A percentile compares a stretch with the other conserved stretches of the same genome.
Evolutionary conservation across 1,139 yeast genomes (phyloP).

Genomic region (Neolecta irregularis): DNA sequence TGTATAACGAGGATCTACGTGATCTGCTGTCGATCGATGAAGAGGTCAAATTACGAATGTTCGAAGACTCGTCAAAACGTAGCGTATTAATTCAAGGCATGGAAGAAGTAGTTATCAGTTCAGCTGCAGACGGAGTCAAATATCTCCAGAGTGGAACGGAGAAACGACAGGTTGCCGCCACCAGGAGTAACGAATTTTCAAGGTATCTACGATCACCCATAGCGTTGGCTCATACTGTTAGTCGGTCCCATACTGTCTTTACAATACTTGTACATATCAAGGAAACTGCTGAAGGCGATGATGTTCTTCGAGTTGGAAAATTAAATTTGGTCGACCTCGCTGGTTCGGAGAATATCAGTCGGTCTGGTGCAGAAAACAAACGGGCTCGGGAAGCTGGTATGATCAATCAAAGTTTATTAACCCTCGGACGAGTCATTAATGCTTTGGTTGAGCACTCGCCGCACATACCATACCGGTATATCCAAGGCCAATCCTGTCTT

Average conservation of each 20-base stretch:
- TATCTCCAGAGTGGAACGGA: conserved; percentile 37
- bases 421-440: conserved; percentile 74
- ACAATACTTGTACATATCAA: conserved; percentile 42
- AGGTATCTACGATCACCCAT: no score
- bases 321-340: conserved; percentile 78
- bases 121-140: conserved; percentile 30
- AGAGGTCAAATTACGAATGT: conserved; percentile 28
- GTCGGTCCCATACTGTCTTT: conserved; percentile 62
- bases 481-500: background rate
- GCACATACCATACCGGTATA: conserved; percentile 58
- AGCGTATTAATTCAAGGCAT: conserved; percentile 34
- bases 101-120: conserved; percentile 31
- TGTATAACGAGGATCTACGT: conserved; percentile 56
- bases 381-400: conserved; percentile 81
- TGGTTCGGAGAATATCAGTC: conserved; percentile 66
- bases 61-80: conserved; percentile 28
- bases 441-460: conserved; percentile 44
- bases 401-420: conserved; percentile 67
- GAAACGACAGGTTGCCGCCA: conserved; percentile 49
- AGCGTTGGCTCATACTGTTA: no score
- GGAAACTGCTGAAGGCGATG: conserved; percentile 29
- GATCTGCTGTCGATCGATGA: conserved; percentile 36
- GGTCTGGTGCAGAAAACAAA: conserved; percentile 65
- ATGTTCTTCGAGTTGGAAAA: conserved; percentile 32
- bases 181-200: conserved; percentile 55